A percentile compares a stretch with the other conserved stretches of the same genome.
phyloP scores from a whole-genome alignment of 441 rosid species.

The Populus hybrid region DNA sequence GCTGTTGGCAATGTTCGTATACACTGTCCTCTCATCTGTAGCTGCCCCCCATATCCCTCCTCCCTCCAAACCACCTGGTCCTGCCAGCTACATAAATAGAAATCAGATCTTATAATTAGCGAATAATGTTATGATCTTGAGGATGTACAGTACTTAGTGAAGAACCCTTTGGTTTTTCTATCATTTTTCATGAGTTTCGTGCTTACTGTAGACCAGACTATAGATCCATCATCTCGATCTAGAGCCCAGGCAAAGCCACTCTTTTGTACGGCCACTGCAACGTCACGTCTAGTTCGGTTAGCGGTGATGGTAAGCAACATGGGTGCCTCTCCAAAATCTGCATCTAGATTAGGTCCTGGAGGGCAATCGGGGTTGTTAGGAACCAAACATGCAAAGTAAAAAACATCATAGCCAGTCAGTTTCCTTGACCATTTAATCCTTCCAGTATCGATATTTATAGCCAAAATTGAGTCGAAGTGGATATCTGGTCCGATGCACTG shows the following conservation, averaged over 20 bases:
- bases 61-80: slow-evolving; percentile 39
- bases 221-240: slow-evolving; percentile 26
- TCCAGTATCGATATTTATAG: slow-evolving; percentile 27
- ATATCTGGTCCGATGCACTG: slow-evolving; percentile 34
- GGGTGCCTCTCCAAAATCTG: slow-evolving; percentile 44
- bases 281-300: slow-evolving; percentile 23
- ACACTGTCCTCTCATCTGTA: slow-evolving; percentile 32
- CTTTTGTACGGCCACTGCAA: slow-evolving; percentile 44
- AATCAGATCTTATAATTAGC: no score
- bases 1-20: slow-evolving; percentile 38
- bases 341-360: slow-evolving; percentile 36
- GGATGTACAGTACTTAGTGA: no score
- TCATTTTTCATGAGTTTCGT: neutral
- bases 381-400: slow-evolving; percentile 30
- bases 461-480: slow-evolving; percentile 28
- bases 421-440: slow-evolving; percentile 30
- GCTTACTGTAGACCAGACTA: slow-evolving; percentile 29
- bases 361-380: slow-evolving; percentile 34
- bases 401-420: slow-evolving; percentile 40
- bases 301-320: slow-evolving; percentile 22
- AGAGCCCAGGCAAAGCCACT: slow-evolving; percentile 45
- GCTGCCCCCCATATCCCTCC: slow-evolving; percentile 43
- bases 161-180: neutral
- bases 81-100: slow-evolving; percentile 25
- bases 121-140: no score